These are phyloP conservation scores for Phialophora expanda DNA, from an alignment of 2,329 filamentous ascomycete genomes.

Conservation along the genomic window DNA sequence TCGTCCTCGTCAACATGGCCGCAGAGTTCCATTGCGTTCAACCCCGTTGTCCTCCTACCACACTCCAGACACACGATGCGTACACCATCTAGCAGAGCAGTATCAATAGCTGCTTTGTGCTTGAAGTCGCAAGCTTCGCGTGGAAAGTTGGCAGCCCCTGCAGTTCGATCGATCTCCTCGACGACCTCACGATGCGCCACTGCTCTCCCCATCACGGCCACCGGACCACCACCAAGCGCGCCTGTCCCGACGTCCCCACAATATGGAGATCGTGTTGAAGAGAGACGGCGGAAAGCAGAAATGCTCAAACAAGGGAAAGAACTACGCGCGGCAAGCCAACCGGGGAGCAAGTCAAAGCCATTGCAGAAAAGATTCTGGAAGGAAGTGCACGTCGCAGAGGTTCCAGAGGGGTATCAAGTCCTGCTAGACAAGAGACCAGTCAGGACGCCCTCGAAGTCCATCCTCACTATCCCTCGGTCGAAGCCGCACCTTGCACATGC, in stretches of 20 bases:
- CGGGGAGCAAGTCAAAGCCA: constrained; percentile 44
- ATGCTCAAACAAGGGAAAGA: constrained; percentile 54
- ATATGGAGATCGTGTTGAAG: constrained; percentile 54
- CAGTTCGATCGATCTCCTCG: constrained; percentile 24
- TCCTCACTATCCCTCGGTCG: constrained; percentile 72
- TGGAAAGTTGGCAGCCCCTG: constrained; percentile 14
- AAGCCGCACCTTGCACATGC: constrained; percentile 84
- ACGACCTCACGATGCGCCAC: constrained; percentile 28
- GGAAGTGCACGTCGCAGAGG: constrained; percentile 73
- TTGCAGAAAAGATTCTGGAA: constrained; percentile 85
- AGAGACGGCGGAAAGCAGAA: constrained; percentile 58
- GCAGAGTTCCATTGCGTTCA: not conserved
- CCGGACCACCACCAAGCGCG: constrained; percentile 64
- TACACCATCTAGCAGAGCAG: constrained; percentile 11
- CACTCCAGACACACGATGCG: constrained; percentile 21
- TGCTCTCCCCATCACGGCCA: constrained; percentile 63
- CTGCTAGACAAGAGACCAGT: constrained; percentile 80
- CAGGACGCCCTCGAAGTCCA: constrained; percentile 73
- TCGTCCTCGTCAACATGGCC: not conserved
- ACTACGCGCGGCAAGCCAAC: constrained; percentile 46
- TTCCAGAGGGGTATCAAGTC: constrained; percentile 64
- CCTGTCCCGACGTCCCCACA: constrained; percentile 57
- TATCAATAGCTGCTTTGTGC: constrained; percentile 6
- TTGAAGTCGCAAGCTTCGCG: constrained; percentile 12
- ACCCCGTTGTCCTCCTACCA: not conserved